These are phyloP conservation scores for Incumbomyces lentus DNA, from an alignment of 2,329 filamentous ascomycete genomes.

Conservation along the genomic window DNA sequence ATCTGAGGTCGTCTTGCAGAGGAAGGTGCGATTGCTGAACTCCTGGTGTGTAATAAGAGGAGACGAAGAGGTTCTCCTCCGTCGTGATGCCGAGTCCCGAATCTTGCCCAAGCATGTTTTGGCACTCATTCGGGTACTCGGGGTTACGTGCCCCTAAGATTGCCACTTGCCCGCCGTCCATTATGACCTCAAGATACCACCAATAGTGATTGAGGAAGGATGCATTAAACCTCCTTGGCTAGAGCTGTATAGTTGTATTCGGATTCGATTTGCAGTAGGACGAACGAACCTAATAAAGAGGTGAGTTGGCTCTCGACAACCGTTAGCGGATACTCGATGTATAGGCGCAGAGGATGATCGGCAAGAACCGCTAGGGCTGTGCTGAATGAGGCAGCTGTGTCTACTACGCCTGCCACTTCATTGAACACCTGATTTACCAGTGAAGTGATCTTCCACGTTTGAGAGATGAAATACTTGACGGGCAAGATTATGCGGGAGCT, in stretches of 20 bases:
- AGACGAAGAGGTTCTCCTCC: neutral
- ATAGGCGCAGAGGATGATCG: too few relatives aligned
- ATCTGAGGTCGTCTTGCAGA: neutral
- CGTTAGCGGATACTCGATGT: too few relatives aligned
- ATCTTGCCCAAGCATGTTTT: neutral
- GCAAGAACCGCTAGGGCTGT: too few relatives aligned
- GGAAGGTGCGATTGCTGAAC: neutral
- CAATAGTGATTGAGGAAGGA: neutral
- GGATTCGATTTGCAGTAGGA: too few relatives aligned
- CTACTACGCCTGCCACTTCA: neutral
- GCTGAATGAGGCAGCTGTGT: neutral
- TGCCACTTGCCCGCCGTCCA: neutral
- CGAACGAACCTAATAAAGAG: too few relatives aligned
- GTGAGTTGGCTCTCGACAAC: too few relatives aligned
- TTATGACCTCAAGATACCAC: too few relatives aligned
- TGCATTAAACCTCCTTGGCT: neutral
- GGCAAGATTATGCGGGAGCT: slow-evolving; percentile 1
- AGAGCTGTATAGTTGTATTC: neutral
- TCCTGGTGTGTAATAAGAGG: neutral
- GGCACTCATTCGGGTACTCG: neutral
- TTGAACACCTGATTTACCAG: neutral
- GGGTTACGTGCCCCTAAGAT: neutral
- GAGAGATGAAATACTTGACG: neutral
- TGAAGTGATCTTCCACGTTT: neutral
- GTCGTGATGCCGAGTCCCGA: slow-evolving; percentile 4